Percentiles rank a stretch among this genome's conserved stretches.
Evolutionary conservation across 2,329 filamentous ascomycete genomes (phyloP).

Genomic region (Salinomyces thailandicus): DNA sequence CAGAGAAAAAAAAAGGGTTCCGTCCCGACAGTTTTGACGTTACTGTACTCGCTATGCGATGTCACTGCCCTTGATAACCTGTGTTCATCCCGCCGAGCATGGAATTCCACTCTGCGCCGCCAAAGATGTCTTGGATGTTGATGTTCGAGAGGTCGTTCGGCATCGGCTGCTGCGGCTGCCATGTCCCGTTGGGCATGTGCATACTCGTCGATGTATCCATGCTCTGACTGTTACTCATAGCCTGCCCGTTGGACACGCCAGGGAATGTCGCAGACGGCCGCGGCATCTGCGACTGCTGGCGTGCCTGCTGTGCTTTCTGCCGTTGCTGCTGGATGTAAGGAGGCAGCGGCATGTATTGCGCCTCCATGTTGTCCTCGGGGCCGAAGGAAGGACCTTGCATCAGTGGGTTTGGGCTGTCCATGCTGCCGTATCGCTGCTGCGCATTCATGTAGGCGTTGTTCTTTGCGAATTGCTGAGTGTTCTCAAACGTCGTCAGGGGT

Average conservation of each 20-base stretch:
- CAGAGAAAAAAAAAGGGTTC: too few species aligned
- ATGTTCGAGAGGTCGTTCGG: slow-evolving; percentile 19
- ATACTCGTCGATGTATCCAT: slow-evolving; percentile 10
- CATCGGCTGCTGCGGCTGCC: slow-evolving; percentile 9
- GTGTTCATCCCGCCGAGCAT: slow-evolving; percentile 1
- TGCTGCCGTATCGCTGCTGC: slow-evolving; percentile 8
- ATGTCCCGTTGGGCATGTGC: slow-evolving; percentile 14
- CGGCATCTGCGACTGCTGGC: slow-evolving; percentile 15
- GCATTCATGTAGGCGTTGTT: slow-evolving; percentile 8
- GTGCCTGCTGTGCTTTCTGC: slow-evolving; percentile 12
- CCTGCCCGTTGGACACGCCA: background rate
- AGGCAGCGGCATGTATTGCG: slow-evolving; percentile 61
- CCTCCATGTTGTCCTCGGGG: slow-evolving; percentile 53
- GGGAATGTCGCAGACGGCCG: slow-evolving; percentile 1
- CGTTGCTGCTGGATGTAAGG: slow-evolving; percentile 54
- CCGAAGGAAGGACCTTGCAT: slow-evolving; percentile 10
- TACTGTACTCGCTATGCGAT: too few species aligned
- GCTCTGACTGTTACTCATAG: slow-evolving; percentile 6
- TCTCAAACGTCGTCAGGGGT: slow-evolving; percentile 51
- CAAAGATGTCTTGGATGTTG: slow-evolving; percentile 29
- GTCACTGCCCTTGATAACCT: background rate
- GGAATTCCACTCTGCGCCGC: slow-evolving; percentile 28
- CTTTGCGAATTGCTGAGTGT: slow-evolving; percentile 30
- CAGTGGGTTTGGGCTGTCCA: slow-evolving; percentile 8
- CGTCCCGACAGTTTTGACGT: too few species aligned